Evolutionary conservation across 2,329 filamentous ascomycete genomes (phyloP).

Genomic region (Geosmithia flava): DNA sequence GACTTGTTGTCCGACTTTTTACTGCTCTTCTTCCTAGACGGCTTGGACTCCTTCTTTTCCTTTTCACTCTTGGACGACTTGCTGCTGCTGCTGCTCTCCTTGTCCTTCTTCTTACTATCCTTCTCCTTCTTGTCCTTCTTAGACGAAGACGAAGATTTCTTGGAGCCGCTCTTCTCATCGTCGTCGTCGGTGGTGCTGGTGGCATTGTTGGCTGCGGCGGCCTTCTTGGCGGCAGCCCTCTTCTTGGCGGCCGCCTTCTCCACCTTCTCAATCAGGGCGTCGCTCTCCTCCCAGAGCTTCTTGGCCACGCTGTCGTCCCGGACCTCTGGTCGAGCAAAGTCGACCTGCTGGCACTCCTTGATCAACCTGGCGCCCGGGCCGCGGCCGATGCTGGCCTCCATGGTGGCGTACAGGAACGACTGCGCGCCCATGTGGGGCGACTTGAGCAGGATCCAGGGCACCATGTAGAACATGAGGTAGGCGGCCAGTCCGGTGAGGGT

Average conservation of each 20-base stretch:
- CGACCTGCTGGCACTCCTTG: slow-evolving; percentile 77
- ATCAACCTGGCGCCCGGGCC: slow-evolving; percentile 58
- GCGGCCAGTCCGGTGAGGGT: slow-evolving; percentile 66
- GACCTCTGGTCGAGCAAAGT: slow-evolving; percentile 61
- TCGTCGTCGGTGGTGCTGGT: slow-evolving; percentile 19
- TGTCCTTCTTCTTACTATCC: slow-evolving; percentile 7
- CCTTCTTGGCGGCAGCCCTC: slow-evolving; percentile 11
- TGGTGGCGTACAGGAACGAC: slow-evolving; percentile 71
- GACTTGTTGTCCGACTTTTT: neutral
- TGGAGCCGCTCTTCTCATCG: slow-evolving; percentile 17
- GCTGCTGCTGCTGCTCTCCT: slow-evolving; percentile 24
- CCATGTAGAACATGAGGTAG: slow-evolving; percentile 66
- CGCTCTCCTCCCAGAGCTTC: slow-evolving; percentile 81
- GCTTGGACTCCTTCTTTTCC: slow-evolving; percentile 6
- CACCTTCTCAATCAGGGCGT: slow-evolving; percentile 66
- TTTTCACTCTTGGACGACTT: slow-evolving; percentile 11
- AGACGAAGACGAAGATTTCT: slow-evolving; percentile 23
- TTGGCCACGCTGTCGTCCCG: slow-evolving; percentile 70
- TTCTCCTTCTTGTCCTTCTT: slow-evolving; percentile 26
- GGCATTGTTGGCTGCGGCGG: slow-evolving; percentile 21
- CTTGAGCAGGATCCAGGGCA: slow-evolving; percentile 85
- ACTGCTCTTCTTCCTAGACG: slow-evolving; percentile 2
- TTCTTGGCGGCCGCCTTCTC: slow-evolving; percentile 50
- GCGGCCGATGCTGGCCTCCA: slow-evolving; percentile 62
- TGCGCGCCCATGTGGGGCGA: slow-evolving; percentile 75